phyloP scores from a whole-genome alignment of 495 filamentous ascomycete species.

The Penicillium paradoxum region DNA sequence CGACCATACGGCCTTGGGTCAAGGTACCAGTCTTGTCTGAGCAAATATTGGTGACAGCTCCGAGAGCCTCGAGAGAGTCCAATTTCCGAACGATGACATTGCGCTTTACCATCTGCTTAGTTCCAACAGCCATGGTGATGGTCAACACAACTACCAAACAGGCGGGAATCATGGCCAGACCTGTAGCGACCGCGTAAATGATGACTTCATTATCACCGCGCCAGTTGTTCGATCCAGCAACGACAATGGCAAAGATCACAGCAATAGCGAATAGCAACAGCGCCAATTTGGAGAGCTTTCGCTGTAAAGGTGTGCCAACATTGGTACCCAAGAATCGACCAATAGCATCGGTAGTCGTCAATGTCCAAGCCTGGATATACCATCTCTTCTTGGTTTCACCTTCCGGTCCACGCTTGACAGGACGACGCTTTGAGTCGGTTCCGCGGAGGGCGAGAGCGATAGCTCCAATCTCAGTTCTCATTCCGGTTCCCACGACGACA shows the following conservation, averaged over 20 bases:
- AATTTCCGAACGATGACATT: slow-evolving; percentile 66
- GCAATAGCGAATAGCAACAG: slow-evolving; percentile 64
- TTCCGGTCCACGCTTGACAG: slow-evolving; percentile 52
- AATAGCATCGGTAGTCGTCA: slow-evolving; percentile 61
- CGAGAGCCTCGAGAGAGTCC: slow-evolving; percentile 62
- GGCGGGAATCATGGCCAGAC: slow-evolving; percentile 67
- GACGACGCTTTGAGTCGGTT: slow-evolving; percentile 40
- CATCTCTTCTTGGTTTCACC: slow-evolving; percentile 58
- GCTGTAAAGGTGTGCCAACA: slow-evolving; percentile 63
- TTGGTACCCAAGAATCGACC: slow-evolving; percentile 68
- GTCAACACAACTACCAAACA: slow-evolving; percentile 72
- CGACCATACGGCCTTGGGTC: slow-evolving; percentile 73
- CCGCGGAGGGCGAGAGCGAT: slow-evolving; percentile 61
- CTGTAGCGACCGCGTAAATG: slow-evolving; percentile 68
- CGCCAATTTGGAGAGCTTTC: slow-evolving; percentile 66
- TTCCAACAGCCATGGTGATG: slow-evolving; percentile 70
- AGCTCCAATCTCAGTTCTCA: slow-evolving; percentile 66
- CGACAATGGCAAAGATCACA: slow-evolving; percentile 63
- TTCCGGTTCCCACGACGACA: slow-evolving; percentile 66
- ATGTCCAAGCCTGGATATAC: slow-evolving; percentile 63
- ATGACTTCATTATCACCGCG: slow-evolving; percentile 57
- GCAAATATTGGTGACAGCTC: slow-evolving; percentile 67
- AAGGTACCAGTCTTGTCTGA: slow-evolving; percentile 70
- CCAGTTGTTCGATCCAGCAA: slow-evolving; percentile 59
- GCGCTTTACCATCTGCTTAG: slow-evolving; percentile 64